Conservation (phyloP, 2,329 filamentous ascomycete genomes). For the Colletotrichum sp. region DNA sequence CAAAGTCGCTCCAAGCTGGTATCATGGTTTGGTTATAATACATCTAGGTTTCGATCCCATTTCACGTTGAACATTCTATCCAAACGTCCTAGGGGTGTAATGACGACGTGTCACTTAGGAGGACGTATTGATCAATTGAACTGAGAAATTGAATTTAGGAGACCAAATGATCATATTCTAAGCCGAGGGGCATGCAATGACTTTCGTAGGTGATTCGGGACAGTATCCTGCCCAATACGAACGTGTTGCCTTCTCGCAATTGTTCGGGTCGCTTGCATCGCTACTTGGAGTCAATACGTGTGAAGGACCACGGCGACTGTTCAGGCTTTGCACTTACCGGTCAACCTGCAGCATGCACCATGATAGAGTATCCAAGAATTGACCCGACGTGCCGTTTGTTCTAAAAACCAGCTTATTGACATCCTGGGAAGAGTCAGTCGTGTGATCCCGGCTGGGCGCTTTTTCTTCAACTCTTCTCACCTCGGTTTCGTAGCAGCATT, state of each 20-base stretch:
- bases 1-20: neutral
- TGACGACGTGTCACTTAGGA: neutral
- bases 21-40: neutral
- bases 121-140: neutral
- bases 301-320: neutral
- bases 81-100: neutral
- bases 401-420: neutral
- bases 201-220: neutral
- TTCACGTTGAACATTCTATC: neutral
- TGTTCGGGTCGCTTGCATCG: neutral
- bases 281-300: neutral
- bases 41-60: accelerated
- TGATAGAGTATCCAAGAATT: neutral
- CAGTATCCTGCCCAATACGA: neutral
- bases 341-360: neutral
- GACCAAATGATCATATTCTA: neutral
- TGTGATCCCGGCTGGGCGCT: neutral
- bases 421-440: neutral
- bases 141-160: neutral
- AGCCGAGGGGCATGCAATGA: neutral
- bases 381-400: neutral
- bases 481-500: neutral
- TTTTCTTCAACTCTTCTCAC: neutral
- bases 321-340: neutral
- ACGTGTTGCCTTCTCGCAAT: neutral